Evolutionary conservation across 495 filamentous ascomycete genomes (phyloP).

Genomic region (Penicillium diatomitis): DNA sequence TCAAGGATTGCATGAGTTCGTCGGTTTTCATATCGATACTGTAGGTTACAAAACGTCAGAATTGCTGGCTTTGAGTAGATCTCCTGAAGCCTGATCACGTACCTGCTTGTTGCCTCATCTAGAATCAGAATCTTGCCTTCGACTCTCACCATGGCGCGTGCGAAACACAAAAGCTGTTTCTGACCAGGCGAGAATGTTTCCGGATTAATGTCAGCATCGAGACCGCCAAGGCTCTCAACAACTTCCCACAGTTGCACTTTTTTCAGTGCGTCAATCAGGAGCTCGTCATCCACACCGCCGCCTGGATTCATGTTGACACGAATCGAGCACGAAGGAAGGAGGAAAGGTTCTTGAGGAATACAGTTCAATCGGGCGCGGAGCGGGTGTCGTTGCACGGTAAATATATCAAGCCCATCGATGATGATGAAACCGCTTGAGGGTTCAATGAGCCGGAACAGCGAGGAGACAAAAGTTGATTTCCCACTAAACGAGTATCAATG

Average conservation of each 20-base stretch:
- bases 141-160: constrained; percentile 7
- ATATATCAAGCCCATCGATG: constrained; percentile 28
- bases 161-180: constrained; percentile 14
- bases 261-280: neutral
- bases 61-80: neutral
- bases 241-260: constrained; percentile 13
- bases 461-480: constrained; percentile 29
- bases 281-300: neutral
- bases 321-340: constrained; percentile 4
- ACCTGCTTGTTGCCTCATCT: constrained; percentile 24
- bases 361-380: constrained; percentile 22
- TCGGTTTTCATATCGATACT: constrained; percentile 20
- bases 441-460: constrained; percentile 19
- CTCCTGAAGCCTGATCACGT: neutral
- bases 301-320: constrained; percentile 5
- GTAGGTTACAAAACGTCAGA: neutral
- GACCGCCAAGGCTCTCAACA: constrained; percentile 10
- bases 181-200: constrained; percentile 14
- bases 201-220: constrained; percentile 8
- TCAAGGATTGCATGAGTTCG: constrained; percentile 13
- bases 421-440: constrained; percentile 12
- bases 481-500: constrained; percentile 17
- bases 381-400: constrained; percentile 20
- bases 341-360: constrained; percentile 39
- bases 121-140: constrained; percentile 11